These are phyloP conservation scores for Leptographium wingfieldii DNA, from an alignment of 2,329 filamentous ascomycete species.

Conservation along the genomic window DNA sequence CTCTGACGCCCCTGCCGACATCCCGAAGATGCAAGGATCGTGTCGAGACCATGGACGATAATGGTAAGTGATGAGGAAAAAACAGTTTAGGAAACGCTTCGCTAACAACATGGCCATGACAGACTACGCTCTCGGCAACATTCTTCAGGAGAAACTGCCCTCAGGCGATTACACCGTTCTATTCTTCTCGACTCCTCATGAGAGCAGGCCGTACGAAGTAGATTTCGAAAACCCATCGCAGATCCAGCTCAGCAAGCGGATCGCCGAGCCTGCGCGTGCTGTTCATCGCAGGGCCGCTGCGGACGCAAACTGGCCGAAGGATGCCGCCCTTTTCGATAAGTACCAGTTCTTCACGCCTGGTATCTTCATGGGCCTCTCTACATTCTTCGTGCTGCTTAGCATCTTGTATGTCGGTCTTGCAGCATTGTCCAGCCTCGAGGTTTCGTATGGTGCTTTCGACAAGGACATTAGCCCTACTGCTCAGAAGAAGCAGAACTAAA, in stretches of 20 bases:
- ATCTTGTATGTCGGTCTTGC: slow-evolving; percentile 70
- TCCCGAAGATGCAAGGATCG: slow-evolving; percentile 27
- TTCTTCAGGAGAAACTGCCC: slow-evolving; percentile 24
- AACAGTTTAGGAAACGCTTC: no score
- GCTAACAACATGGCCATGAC: background rate
- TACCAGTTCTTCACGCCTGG: slow-evolving; percentile 92
- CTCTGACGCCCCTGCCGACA: slow-evolving; percentile 27
- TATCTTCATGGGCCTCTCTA: slow-evolving; percentile 76
- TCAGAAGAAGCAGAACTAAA: slow-evolving; percentile 63
- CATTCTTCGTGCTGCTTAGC: slow-evolving; percentile 55
- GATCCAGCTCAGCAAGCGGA: slow-evolving; percentile 59
- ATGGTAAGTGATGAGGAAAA: slow-evolving; percentile 25
- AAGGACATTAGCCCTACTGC: slow-evolving; percentile 87
- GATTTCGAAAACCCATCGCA: slow-evolving; percentile 51
- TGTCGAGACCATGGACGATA: slow-evolving; percentile 32
- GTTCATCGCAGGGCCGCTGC: slow-evolving; percentile 25
- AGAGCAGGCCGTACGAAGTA: slow-evolving; percentile 47
- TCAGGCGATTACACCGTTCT: slow-evolving; percentile 57
- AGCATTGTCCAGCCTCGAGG: slow-evolving; percentile 68
- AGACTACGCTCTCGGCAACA: slow-evolving; percentile 40
- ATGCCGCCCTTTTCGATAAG: slow-evolving; percentile 63
- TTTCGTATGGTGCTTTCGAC: slow-evolving; percentile 89
- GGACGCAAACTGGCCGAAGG: slow-evolving; percentile 21
- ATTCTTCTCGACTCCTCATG: slow-evolving; percentile 53
- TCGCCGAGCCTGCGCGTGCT: slow-evolving; percentile 10